A percentile compares a stretch with the other conserved stretches of the same genome.
These are phyloP conservation scores for Jasminum sambac DNA, from an alignment of 257 asterid genomes.

Conservation along the genomic window DNA sequence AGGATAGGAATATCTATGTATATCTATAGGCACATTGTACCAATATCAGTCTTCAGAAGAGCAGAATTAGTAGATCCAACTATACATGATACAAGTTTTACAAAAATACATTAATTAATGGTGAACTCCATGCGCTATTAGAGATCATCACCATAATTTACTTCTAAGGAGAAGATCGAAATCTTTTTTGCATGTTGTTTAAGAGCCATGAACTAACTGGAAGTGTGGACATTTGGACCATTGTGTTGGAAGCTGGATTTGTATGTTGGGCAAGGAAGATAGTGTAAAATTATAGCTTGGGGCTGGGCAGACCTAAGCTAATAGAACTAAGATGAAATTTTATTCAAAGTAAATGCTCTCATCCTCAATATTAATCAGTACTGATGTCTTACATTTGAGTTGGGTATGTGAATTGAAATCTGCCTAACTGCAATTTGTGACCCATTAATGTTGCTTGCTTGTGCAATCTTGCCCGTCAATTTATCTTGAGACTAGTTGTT, in stretches of 20 bases:
- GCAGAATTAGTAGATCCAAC: background rate
- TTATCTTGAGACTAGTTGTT: constrained; percentile 10
- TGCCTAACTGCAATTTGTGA: background rate
- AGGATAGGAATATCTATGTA: background rate
- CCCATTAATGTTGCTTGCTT: background rate
- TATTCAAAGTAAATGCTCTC: background rate
- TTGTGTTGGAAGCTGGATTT: background rate
- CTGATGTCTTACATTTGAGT: background rate
- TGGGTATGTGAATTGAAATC: background rate
- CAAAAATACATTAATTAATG: background rate
- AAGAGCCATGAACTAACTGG: background rate
- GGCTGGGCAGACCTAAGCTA: background rate
- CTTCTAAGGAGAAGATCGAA: background rate
- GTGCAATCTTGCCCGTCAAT: background rate
- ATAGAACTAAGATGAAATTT: background rate
- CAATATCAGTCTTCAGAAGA: background rate
- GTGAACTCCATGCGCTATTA: background rate
- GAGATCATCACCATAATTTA: constrained; percentile 1
- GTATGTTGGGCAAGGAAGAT: background rate
- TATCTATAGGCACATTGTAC: background rate
- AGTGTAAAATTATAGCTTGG: background rate
- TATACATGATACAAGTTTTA: background rate
- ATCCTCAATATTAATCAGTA: background rate
- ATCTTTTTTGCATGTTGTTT: background rate
- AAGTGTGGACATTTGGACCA: background rate